Conservation (phyloP, 164 flowering plant genomes). For the Vitis rupestris region DNA sequence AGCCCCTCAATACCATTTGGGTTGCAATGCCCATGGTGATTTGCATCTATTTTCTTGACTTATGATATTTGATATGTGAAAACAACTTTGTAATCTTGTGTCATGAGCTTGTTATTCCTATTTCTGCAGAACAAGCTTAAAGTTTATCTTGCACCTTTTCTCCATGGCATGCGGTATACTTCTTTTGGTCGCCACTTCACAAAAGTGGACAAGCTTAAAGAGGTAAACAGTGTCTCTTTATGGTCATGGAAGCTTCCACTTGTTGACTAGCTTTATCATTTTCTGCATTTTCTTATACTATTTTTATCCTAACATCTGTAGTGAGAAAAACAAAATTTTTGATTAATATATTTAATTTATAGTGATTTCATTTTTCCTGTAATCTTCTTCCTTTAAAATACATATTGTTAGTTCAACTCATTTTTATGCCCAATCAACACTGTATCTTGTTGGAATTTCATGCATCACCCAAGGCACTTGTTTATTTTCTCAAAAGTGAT, state of each 20-base stretch:
- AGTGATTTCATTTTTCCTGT: no score
- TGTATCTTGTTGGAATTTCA: no score
- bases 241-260: neutral
- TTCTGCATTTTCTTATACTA: neutral
- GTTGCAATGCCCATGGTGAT: neutral
- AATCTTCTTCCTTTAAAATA: no score
- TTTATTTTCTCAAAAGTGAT: no score
- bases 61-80: neutral
- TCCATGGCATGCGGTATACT: constrained; percentile 84
- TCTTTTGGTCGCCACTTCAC: constrained; percentile 99
- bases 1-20: neutral
- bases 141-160: constrained; percentile 87
- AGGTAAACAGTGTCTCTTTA: constrained; percentile 42
- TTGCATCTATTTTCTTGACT: neutral
- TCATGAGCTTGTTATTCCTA: neutral
- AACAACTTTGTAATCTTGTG: no score
- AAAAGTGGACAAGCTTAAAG: constrained; percentile 72
- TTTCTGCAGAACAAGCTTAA: constrained; percentile 64
- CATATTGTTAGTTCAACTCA: no score
- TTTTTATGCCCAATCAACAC: no score
- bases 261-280: neutral
- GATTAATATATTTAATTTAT: no score
- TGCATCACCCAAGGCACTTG: no score
- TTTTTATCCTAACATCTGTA: no score
- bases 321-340: no score